Percentiles rank a stretch among this genome's conserved stretches.
Conservation (phyloP, 2,329 filamentous ascomycete genomes). For the Elsinoe australis region DNA sequence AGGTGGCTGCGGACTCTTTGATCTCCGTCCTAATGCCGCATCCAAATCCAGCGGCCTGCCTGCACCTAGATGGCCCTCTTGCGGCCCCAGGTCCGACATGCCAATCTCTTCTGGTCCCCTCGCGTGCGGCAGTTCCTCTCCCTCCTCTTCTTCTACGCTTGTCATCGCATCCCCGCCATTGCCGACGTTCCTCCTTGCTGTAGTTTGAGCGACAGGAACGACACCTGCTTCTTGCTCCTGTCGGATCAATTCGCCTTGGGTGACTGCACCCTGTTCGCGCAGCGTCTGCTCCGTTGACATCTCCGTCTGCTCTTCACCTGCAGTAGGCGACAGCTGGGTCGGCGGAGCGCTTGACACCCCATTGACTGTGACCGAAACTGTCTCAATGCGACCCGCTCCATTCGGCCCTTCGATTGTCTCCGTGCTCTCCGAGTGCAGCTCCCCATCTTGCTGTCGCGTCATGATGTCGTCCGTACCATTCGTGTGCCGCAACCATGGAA, state of each 20-base stretch:
- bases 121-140: conserved; percentile 64
- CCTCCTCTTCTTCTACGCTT: conserved; percentile 33
- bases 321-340: conserved; percentile 25
- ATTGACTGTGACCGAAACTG: conserved; percentile 68
- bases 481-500: conserved; percentile 64
- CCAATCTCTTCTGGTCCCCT: conserved; percentile 79
- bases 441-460: conserved; percentile 26
- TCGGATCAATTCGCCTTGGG: conserved; percentile 76
- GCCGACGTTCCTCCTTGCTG: conserved; percentile 28
- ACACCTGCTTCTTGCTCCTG: conserved; percentile 79
- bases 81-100: conserved; percentile 76
- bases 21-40: conserved; percentile 33
- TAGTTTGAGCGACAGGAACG: conserved; percentile 56
- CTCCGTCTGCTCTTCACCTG: neutral
- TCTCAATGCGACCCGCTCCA: conserved; percentile 70
- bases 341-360: conserved; percentile 39
- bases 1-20: conserved; percentile 7
- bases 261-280: conserved; percentile 50
- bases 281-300: conserved; percentile 25
- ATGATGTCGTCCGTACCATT: conserved; percentile 30
- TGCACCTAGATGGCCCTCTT: conserved; percentile 37
- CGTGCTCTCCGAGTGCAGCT: conserved; percentile 64
- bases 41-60: conserved; percentile 33
- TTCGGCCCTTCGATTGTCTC: conserved; percentile 77
- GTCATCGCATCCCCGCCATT: conserved; percentile 27